Conservation (phyloP, 495 filamentous ascomycete species). For the Hyaloscypha hepaticicola region DNA sequence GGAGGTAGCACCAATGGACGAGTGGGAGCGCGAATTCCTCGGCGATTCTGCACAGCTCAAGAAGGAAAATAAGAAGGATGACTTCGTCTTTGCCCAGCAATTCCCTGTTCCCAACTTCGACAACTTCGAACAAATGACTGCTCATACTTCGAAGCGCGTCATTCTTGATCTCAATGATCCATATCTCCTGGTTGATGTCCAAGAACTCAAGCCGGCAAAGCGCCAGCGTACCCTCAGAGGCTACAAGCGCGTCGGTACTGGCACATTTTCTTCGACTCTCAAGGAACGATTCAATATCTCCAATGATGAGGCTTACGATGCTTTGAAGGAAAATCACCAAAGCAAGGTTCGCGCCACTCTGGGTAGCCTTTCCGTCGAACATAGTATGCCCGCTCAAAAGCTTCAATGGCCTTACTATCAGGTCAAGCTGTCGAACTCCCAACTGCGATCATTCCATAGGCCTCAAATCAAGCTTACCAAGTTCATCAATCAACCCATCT, state of each 20-base stretch:
- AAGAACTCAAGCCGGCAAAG: constrained; percentile 41
- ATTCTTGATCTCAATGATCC: constrained; percentile 90
- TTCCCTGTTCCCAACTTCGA: constrained; percentile 48
- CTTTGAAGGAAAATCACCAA: constrained; percentile 93
- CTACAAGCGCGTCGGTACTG: constrained; percentile 54
- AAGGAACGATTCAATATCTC: constrained; percentile 88
- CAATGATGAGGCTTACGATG: constrained; percentile 92
- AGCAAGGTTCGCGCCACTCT: constrained; percentile 91
- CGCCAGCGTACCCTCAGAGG: constrained; percentile 36
- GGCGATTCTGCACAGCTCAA: constrained; percentile 41
- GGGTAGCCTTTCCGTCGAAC: constrained; percentile 81
- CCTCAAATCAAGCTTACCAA: constrained; percentile 64
- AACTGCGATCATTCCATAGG: constrained; percentile 90
- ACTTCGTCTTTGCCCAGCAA: constrained; percentile 42
- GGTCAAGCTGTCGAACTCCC: constrained; percentile 71
- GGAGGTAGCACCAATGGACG: constrained; percentile 44
- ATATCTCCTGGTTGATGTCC: constrained; percentile 72
- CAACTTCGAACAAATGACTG: constrained; percentile 57
- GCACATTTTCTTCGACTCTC: constrained; percentile 57
- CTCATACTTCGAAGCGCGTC: constrained; percentile 69
- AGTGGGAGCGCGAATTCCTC: constrained; percentile 52
- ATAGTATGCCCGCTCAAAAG: constrained; percentile 84
- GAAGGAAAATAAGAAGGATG: constrained; percentile 33
- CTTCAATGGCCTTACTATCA: constrained; percentile 94
- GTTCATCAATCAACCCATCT: constrained; percentile 49